Evolutionary conservation across 169 alveolate genomes (phyloP).

Genomic region (Eimeria acervulina): DNA sequence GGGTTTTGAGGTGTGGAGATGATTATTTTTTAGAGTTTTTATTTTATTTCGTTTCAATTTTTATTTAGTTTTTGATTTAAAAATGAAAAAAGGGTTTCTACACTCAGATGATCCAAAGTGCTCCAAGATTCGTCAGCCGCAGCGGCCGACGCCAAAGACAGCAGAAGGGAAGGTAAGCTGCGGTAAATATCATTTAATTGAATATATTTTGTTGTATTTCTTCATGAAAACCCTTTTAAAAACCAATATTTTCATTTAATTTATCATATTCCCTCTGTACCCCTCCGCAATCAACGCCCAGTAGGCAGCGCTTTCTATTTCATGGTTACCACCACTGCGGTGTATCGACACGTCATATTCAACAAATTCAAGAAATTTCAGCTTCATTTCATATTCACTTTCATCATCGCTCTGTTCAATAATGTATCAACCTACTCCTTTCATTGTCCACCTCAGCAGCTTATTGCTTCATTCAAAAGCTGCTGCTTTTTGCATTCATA

Average conservation of each 20-base stretch:
- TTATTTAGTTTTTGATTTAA: neutral
- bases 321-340: neutral
- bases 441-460: too few species aligned
- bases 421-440: too few species aligned
- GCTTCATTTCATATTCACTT: too few species aligned
- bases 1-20: too few species aligned
- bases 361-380: neutral
- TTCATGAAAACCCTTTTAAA: neutral
- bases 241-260: neutral
- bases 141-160: slow-evolving; percentile 48
- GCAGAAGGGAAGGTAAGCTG: slow-evolving; percentile 30
- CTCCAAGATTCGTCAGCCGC: slow-evolving; percentile 51
- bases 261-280: neutral
- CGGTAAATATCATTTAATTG: neutral
- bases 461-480: too few species aligned
- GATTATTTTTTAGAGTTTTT: too few species aligned
- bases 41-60: neutral
- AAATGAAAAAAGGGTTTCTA: slow-evolving; percentile 40
- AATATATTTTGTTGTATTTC: neutral
- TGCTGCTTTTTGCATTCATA: too few species aligned
- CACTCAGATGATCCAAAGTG: slow-evolving; percentile 19
- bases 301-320: neutral
- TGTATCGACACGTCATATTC: neutral
- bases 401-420: too few species aligned
- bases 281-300: neutral